Conservation (phyloP, 441 rosid genomes). For the Pelargonium exstipulatum region DNA sequence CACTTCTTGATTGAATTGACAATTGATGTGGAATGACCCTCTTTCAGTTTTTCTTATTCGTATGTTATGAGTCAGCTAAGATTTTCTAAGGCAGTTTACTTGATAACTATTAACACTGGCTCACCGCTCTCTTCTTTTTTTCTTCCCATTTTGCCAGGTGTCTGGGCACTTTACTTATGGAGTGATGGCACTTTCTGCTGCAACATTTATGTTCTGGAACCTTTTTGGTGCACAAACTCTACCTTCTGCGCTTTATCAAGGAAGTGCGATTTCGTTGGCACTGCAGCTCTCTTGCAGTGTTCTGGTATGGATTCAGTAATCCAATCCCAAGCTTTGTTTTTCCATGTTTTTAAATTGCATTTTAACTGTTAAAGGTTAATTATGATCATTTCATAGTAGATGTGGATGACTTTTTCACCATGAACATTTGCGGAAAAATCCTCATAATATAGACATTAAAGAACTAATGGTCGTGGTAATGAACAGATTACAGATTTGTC, state of each 20-base stretch:
- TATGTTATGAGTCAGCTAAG: background rate
- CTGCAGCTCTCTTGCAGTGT: slow-evolving; percentile 96
- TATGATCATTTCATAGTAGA: background rate
- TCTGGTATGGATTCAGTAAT: slow-evolving; percentile 47
- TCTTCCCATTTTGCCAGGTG: slow-evolving; percentile 39
- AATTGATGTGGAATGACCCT: too few relatives aligned
- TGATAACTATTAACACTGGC: background rate
- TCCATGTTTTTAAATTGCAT: background rate
- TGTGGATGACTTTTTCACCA: background rate
- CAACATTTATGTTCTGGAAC: slow-evolving; percentile 89
- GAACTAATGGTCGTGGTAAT: background rate
- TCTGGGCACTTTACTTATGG: slow-evolving; percentile 96
- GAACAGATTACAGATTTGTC: background rate
- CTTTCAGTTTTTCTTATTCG: background rate
- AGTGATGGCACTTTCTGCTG: slow-evolving; percentile 90
- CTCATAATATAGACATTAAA: background rate
- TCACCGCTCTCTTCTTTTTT: background rate
- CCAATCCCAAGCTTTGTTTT: background rate
- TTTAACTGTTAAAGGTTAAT: background rate
- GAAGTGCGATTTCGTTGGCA: slow-evolving; percentile 75
- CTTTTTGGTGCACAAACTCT: slow-evolving; percentile 59
- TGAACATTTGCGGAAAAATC: background rate
- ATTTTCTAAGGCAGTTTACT: background rate
- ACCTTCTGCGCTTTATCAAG: slow-evolving; percentile 56
- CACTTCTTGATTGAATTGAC: too few relatives aligned